A percentile compares a stretch with the other conserved stretches of the same genome.
These are phyloP conservation scores for Trametes gibbosa DNA, from an alignment of 768 basidiomycete species.

Conservation along the genomic window DNA sequence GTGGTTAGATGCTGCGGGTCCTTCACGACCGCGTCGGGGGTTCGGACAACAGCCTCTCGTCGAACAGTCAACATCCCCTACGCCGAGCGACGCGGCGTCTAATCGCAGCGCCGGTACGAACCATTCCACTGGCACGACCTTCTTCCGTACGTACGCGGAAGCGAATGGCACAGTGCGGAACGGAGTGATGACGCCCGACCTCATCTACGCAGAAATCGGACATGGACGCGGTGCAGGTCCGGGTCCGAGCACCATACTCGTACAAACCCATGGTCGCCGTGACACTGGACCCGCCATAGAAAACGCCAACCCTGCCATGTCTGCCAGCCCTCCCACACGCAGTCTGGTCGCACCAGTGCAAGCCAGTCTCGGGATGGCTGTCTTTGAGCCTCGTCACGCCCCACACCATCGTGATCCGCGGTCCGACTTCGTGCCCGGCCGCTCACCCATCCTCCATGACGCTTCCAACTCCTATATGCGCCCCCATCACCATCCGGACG, in stretches of 20 bases:
- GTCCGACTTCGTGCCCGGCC: slow-evolving; percentile 5
- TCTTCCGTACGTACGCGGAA: slow-evolving; percentile 60
- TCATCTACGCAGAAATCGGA: slow-evolving; percentile 74
- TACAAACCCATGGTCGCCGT: slow-evolving; percentile 9
- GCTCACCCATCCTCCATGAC: slow-evolving; percentile 22
- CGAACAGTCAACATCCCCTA: slow-evolving; percentile 50
- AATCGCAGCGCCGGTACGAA: slow-evolving; percentile 51
- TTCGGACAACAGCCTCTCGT: slow-evolving; percentile 56
- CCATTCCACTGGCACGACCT: slow-evolving; percentile 54
- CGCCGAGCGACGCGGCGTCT: slow-evolving; percentile 59
- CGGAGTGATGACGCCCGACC: slow-evolving; percentile 68
- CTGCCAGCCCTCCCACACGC: slow-evolving; percentile 8
- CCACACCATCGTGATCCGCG: slow-evolving; percentile 10
- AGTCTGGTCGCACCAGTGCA: background rate
- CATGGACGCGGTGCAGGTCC: slow-evolving; percentile 57
- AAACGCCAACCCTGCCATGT: background rate
- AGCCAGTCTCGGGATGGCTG: slow-evolving; percentile 14
- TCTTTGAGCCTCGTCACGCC: slow-evolving; percentile 8
- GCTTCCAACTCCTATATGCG: slow-evolving; percentile 24
- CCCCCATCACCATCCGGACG: slow-evolving; percentile 8
- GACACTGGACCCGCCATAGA: slow-evolving; percentile 3
- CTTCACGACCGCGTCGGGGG: slow-evolving; percentile 53
- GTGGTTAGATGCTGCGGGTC: slow-evolving; percentile 28
- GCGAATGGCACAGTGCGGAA: slow-evolving; percentile 34
- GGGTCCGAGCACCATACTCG: slow-evolving; percentile 18